These are phyloP conservation scores for Xylaria multiplex DNA, from an alignment of 2,329 filamentous ascomycete species.

Conservation along the genomic window DNA sequence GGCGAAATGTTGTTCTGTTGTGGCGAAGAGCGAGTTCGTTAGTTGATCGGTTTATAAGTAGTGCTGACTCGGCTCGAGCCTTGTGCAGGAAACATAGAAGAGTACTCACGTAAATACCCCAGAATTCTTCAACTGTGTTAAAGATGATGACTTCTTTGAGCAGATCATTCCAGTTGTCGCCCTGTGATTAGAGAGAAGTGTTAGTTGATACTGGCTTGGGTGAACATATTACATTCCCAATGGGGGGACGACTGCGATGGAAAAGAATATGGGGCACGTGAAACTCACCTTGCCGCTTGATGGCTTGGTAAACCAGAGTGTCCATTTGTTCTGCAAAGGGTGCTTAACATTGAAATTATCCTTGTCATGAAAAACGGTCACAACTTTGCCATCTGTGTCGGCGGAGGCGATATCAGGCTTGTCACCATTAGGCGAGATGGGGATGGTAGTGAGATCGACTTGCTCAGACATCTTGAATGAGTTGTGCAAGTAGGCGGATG, in stretches of 20 bases:
- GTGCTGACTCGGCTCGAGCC: background rate
- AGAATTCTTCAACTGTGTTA: conserved; percentile 98
- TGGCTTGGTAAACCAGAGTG: conserved; percentile 99
- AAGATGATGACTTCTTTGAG: conserved; percentile 99
- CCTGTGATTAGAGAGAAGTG: conserved; percentile 60
- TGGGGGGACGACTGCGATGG: background rate
- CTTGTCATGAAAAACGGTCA: conserved; percentile 98
- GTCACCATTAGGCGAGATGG: conserved; percentile 72
- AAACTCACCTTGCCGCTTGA: conserved; percentile 85
- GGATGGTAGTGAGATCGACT: conserved; percentile 75
- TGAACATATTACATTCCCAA: background rate
- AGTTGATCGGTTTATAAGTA: background rate
- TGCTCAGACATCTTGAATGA: conserved; percentile 59
- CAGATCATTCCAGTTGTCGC: conserved; percentile 98
- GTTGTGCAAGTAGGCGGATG: background rate
- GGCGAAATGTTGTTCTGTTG: conserved; percentile 97
- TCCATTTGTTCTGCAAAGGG: conserved; percentile 97
- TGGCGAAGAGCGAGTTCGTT: conserved; percentile 30
- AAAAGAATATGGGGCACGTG: background rate
- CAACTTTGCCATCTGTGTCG: conserved; percentile 66
- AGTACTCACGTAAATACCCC: conserved; percentile 92
- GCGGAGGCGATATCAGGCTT: conserved; percentile 60
- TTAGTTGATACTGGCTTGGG: conserved; percentile 29
- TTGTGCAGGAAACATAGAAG: conserved; percentile 3
- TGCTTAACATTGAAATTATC: conserved; percentile 99